Evolutionary conservation across 495 filamentous ascomycete species (phyloP).

Genomic region (Chaetomium tenue): DNA sequence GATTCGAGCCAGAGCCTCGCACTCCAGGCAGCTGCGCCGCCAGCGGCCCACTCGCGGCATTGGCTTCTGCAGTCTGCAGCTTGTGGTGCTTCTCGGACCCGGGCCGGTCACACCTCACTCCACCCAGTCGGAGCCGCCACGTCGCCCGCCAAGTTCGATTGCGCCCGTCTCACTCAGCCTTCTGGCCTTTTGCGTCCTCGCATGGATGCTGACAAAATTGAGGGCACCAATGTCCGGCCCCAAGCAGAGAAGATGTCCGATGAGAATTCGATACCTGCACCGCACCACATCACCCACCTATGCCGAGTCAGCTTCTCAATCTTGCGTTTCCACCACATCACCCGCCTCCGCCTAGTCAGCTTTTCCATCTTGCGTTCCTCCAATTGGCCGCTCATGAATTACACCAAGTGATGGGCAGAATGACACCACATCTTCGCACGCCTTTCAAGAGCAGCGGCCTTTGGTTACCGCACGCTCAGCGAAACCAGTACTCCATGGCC

Average conservation of each 20-base stretch:
- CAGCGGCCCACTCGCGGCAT: not conserved
- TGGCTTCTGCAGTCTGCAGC: not conserved
- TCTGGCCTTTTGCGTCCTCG: conserved; percentile 1
- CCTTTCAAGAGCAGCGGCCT: too few species aligned
- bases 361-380: too few species aligned
- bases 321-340: too few species aligned
- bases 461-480: too few species aligned
- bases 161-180: conserved; percentile 12
- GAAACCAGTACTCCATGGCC: too few species aligned
- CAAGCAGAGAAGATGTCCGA: not conserved
- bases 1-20: not conserved
- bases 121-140: conserved; percentile 9
- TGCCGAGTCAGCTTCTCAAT: too few species aligned
- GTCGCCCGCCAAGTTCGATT: conserved; percentile 6
- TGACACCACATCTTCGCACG: too few species aligned
- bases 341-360: too few species aligned
- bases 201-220: not conserved
- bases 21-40: conserved; percentile 20
- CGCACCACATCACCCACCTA: too few species aligned
- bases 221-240: not conserved
- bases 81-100: conserved; percentile 3
- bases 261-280: too few species aligned
- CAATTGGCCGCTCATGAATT: too few species aligned
- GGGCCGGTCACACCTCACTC: conserved; percentile 4
- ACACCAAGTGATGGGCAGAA: too few species aligned